Base-by-base conservation (phyloP, 176 grass and related monocot genomes). In the Carex myosuroides region DNA sequence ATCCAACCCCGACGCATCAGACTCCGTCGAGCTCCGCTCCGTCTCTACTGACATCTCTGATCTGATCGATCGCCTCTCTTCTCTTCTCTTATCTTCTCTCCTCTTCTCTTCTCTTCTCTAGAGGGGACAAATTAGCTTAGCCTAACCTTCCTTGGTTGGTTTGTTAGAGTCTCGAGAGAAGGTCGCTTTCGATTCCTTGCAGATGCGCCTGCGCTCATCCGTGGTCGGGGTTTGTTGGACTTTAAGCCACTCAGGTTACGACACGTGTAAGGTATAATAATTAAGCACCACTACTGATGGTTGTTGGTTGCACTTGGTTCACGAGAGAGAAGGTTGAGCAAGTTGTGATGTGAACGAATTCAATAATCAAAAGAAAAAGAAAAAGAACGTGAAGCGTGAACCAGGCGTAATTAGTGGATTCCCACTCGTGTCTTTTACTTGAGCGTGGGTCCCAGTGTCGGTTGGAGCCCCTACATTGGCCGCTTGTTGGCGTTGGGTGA, bases 11-110 rank as follows among this genome's bases (percentile, higher is more conserved):
- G 93, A 98, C 2, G 73, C 88, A 6, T 78, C 87, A n/a, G 88
- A 89, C 83, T 95, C 88, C 35, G 85, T 96, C 83, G 91, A 92
- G 88, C 97, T 99, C 70, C 91, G 84, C 83, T 93, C 89, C 89
- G 94, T 93, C 80, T 93, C 93, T 52, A 88, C 92, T 59, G 88
- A 94, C 97, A 92, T 92, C 68, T 22, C 44, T 41, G 54, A 41
- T 17, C 16, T 13, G 35, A 9, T 17, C 18, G 35, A 9, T 17
- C 18, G 1, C 42, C 42, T 44, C 42, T 44, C 42, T 44, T 44
- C 42, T 44, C 7, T 44, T 44, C 42, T 44, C 42, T 44, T 44
- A 7, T 44, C 7, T 44, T 24, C 22, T 24, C 22, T 24, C 8
- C 42, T 44, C 42, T 44, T 44, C 42, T 44, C 42, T 44, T 44